phyloP scores from a whole-genome alignment of 192 early-diverging fungal genomes.

The Chytriomyces hyalinus region DNA sequence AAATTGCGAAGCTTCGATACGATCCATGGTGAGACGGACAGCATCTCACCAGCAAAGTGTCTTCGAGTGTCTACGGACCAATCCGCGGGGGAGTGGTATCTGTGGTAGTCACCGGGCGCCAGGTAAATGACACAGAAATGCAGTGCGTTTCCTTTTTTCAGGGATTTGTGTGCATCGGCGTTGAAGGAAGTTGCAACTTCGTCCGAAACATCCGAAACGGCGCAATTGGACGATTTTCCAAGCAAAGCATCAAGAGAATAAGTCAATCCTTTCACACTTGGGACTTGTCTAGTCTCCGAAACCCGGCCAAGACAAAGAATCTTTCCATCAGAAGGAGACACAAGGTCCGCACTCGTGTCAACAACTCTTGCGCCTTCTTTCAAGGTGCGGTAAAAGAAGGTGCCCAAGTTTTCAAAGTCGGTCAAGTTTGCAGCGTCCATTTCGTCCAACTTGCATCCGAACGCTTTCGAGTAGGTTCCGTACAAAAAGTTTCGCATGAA shows the following conservation, averaged over 20 bases:
- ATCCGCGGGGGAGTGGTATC: constrained; percentile 96
- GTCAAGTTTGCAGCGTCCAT: constrained; percentile 84
- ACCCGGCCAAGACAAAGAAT: constrained; percentile 90
- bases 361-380: constrained; percentile 79
- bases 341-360: constrained; percentile 66
- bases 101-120: constrained; percentile 98
- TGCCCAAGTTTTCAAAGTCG: constrained; percentile 81
- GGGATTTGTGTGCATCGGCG: background rate
- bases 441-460: constrained; percentile 92
- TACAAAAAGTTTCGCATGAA: constrained; percentile 77
- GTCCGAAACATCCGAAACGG: background rate
- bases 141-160: constrained; percentile 68
- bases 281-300: constrained; percentile 71
- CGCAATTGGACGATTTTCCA: constrained; percentile 55
- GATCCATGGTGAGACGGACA: constrained; percentile 92
- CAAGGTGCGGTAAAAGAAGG: constrained; percentile 94
- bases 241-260: constrained; percentile 90
- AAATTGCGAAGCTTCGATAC: constrained; percentile 82
- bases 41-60: constrained; percentile 96
- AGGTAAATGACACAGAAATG: constrained; percentile 95
- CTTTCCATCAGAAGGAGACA: constrained; percentile 89
- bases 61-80: constrained; percentile 88
- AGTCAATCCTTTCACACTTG: constrained; percentile 93
- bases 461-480: constrained; percentile 79
- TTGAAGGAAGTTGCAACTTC: background rate